These are phyloP conservation scores for Fusarium newnesense DNA, from an alignment of 2,329 filamentous ascomycete species.

Conservation along the genomic window DNA sequence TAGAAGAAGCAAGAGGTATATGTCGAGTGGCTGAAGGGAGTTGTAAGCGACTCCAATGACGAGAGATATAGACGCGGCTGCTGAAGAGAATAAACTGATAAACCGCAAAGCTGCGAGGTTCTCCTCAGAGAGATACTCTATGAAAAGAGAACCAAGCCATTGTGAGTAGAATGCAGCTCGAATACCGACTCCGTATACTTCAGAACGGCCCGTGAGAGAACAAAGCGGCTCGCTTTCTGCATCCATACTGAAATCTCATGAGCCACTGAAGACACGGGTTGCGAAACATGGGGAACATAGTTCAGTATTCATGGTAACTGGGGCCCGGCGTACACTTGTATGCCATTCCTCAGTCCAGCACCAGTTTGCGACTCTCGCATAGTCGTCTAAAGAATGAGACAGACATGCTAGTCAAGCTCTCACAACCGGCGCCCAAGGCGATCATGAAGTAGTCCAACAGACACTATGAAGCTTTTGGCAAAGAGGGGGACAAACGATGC, in stretches of 20 bases:
- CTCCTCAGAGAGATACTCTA: slow-evolving; percentile 46
- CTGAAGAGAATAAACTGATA: slow-evolving; percentile 48
- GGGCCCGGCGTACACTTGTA: slow-evolving; percentile 40
- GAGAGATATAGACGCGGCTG: slow-evolving; percentile 42
- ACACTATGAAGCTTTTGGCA: slow-evolving; percentile 1
- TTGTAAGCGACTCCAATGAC: slow-evolving; percentile 40
- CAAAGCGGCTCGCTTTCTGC: slow-evolving; percentile 32
- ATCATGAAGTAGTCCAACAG: slow-evolving; percentile 22
- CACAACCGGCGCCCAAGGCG: slow-evolving; percentile 9
- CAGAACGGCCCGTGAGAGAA: slow-evolving; percentile 41
- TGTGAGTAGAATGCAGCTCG: slow-evolving; percentile 50
- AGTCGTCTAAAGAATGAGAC: neutral
- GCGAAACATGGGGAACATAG: neutral
- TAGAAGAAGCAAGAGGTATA: slow-evolving; percentile 48
- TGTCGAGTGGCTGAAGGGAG: slow-evolving; percentile 44
- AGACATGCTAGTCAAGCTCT: slow-evolving; percentile 4
- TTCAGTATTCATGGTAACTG: neutral
- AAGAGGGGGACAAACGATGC: slow-evolving; percentile 10
- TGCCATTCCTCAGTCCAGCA: neutral
- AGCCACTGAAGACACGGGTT: neutral
- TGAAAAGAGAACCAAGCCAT: slow-evolving; percentile 49
- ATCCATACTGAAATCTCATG: neutral
- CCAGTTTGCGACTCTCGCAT: neutral
- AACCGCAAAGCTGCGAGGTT: slow-evolving; percentile 46
- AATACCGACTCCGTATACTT: slow-evolving; percentile 51